These are phyloP conservation scores for Cytospora paraplurivora DNA, from an alignment of 2,329 filamentous ascomycete genomes.

Conservation along the genomic window DNA sequence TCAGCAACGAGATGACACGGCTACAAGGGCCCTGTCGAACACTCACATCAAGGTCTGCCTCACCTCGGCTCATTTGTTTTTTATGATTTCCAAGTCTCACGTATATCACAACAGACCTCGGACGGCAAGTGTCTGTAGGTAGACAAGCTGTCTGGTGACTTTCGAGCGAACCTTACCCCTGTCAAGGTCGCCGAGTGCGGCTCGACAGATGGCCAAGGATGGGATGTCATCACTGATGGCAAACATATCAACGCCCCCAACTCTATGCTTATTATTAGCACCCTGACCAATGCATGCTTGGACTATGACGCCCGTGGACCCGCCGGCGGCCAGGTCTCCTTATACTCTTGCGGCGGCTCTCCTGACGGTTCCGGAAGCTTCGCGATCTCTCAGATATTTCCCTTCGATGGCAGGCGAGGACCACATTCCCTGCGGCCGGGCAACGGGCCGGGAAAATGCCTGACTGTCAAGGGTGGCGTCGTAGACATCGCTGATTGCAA, in stretches of 20 bases:
- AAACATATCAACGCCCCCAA: constrained; percentile 38
- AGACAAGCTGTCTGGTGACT: constrained; percentile 48
- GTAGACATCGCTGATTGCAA: constrained; percentile 49
- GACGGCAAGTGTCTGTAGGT: constrained; percentile 46
- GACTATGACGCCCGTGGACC: constrained; percentile 58
- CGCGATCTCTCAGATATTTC: constrained; percentile 52
- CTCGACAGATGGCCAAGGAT: constrained; percentile 43
- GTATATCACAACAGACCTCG: constrained; percentile 37
- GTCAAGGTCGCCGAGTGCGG: constrained; percentile 46
- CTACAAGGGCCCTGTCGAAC: constrained; percentile 43
- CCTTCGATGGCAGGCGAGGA: constrained; percentile 45
- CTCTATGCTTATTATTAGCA: constrained; percentile 56
- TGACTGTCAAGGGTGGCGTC: constrained; percentile 46
- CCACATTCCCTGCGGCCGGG: constrained; percentile 48
- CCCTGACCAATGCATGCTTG: constrained; percentile 59
- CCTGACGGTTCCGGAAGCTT: constrained; percentile 47
- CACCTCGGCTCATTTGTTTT: not conserved
- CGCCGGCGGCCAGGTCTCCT: constrained; percentile 53
- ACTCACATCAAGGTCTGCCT: constrained; percentile 42
- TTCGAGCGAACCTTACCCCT: constrained; percentile 47
- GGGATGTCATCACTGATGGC: constrained; percentile 45
- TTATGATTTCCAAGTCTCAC: not conserved
- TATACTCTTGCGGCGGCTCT: constrained; percentile 62
- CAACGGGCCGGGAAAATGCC: constrained; percentile 50
- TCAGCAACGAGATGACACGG: constrained; percentile 46